A percentile compares a stretch with the other conserved stretches of the same genome.
phyloP scores from a whole-genome alignment of 352 stramenopile genomes.

The Pythium rishiriense region DNA sequence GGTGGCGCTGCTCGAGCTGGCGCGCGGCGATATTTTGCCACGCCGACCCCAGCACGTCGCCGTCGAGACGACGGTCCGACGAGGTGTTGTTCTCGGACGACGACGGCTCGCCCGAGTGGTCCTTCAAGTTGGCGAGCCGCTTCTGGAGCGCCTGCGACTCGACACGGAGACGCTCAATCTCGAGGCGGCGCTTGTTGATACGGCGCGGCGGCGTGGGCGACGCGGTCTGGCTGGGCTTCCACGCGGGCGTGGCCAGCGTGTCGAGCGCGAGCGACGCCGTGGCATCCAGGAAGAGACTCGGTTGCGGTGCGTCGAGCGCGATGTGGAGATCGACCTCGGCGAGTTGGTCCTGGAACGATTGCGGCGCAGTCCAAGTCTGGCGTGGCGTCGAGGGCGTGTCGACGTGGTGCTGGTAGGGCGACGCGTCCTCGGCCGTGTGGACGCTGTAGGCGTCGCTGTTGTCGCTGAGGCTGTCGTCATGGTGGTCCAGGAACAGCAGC shows the following conservation, averaged over 20 bases:
- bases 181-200: conserved; percentile 12
- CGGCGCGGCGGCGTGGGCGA: neutral
- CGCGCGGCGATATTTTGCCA: conserved; percentile 20
- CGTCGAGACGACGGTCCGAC: neutral
- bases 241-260: neutral
- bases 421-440: conserved; percentile 1
- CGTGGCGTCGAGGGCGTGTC: too few species aligned
- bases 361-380: too few species aligned
- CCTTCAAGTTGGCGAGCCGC: conserved; percentile 2
- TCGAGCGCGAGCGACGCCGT: conserved; percentile 1
- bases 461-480: conserved; percentile 8
- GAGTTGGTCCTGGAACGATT: neutral
- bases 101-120: neutral
- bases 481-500: conserved; percentile 16
- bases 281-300: neutral
- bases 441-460: conserved; percentile 6
- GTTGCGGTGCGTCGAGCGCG: neutral
- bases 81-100: neutral
- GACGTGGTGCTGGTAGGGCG: neutral
- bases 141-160: conserved; percentile 10
- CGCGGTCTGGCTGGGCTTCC: neutral
- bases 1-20: conserved; percentile 16
- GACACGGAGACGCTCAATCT: conserved; percentile 17
- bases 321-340: neutral
- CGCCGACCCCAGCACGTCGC: conserved; percentile 1